Base-by-base conservation (phyloP, 305 asterid genomes). In the Solanum hybrid region DNA sequence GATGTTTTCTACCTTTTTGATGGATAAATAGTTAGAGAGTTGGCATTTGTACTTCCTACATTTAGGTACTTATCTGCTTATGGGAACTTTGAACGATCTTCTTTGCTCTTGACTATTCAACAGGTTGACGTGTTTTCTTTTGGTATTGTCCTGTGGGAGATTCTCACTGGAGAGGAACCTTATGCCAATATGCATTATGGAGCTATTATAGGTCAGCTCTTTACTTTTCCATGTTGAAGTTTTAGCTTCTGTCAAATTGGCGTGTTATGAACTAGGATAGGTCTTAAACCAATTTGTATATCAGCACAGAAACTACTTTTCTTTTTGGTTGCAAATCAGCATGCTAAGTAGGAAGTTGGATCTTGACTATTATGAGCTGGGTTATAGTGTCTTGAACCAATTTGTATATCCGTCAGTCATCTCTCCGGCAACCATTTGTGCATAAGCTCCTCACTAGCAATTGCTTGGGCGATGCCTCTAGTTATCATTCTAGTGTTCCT, bases 91-190 rank as follows among this genome's bases (percentile, higher is more conserved):
- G 77, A 36, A 24, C 12, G 16, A 73, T 78, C 64, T 78, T 87
- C 71, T 20, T 73, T 87, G 46, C 88, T 88, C 90, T 89, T 90
- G 51, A 76, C 90, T 88, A 40, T 75, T 40, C 88, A 72, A 89
- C 94, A 96, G 98, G 98, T 96, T 87, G 98, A 96, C 89, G 98
- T 95, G 81, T 96, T 96, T 90, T 96, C 98, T 87, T 96, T 96
- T 92, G 98, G 98, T 51, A 94, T 96, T 90, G 98, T 96, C 69
- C 88, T 96, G 92, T 96, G 98, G 98, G 98, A 96, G 97, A 95
- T 96, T 89, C 98, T 96, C 87, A 96, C 98, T 5, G 98, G 98
- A 35, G 98, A 96, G 89, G 98, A 96, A 91, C 98, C 98, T 91
- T 96, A 96, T 46, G 97, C 97, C 88, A 96, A 92, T 93, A 96